Base-by-base conservation (phyloP, 805 yeast species). In the Ogataea philodendri region DNA sequence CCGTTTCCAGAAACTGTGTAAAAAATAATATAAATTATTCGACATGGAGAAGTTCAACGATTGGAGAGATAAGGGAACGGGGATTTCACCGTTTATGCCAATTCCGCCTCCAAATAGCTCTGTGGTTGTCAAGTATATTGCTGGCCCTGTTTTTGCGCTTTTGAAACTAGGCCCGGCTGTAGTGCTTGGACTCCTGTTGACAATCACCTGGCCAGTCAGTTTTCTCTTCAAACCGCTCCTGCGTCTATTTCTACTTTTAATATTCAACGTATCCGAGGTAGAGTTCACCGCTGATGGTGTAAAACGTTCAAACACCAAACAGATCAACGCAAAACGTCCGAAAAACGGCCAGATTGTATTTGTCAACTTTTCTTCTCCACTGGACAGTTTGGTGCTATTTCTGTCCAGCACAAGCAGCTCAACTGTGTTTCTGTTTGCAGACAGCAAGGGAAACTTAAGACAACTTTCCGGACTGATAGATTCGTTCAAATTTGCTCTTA, bases 31-130 rank as follows among this genome's bases (percentile, higher is more conserved):
- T n/a, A 14, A 19, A 21, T 22, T 16, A 14, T n/a, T 17, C 7
- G 36, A 7, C 8, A 83, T 88, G 96, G 95, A 84, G 62, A 81
- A 84, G 61, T 88, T 76, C 62, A 78, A 93, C 16, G 72, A 73
- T 42, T 87, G 84, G 81, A 72, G 96, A 59, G 96, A 87, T 55
- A 84, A 79, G 44, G 93, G 90, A 4, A 88, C 96, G 1, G 96
- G 96, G n/a, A 84, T 88, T 22, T 81, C 95, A 0, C 96, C 96
- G 3, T 87, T 86, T 48, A 66, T 83, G 63, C 95, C 95, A 1
- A 46, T 56, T 0, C 48, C 62, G n/a, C 41, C 55, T 26, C 54
- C 69, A 6, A 34, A 36, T 8, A 22, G 33, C 17, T 39, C 32
- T 5, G 19, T 23, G 6, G 4, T 44, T 2, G 17, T 32, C 11